Conservation (phyloP, 139 green algal genomes). For the Chlorella sorokiniana region DNA sequence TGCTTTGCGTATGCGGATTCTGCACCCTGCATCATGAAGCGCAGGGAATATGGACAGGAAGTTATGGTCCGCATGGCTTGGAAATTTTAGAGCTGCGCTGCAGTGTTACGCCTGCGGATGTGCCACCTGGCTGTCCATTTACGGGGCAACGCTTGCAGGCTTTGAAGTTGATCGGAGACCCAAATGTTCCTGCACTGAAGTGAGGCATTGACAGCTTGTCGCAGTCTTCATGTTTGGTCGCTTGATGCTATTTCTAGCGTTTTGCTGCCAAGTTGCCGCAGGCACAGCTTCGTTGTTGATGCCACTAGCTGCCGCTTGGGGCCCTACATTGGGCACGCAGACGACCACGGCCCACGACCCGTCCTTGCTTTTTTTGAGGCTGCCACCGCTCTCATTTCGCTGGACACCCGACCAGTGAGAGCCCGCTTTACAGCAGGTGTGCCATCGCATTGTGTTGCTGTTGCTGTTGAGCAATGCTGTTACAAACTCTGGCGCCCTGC, state of each 20-base stretch:
- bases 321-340: neutral
- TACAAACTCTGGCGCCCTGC: neutral
- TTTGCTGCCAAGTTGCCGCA: neutral
- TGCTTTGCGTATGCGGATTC: neutral
- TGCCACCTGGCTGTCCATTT: neutral
- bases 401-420: conserved; percentile 1
- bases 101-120: neutral
- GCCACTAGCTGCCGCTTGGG: conserved; percentile 20
- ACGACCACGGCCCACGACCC: conserved; percentile 5
- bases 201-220: neutral
- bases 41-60: conserved; percentile 5
- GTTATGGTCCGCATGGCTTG: conserved; percentile 19
- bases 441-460: neutral
- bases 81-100: conserved; percentile 6
- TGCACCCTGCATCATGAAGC: neutral
- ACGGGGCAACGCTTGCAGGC: conserved; percentile 2
- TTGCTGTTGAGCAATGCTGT: too few relatives aligned
- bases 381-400: neutral
- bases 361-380: neutral
- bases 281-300: conserved; percentile 20
- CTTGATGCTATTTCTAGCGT: neutral
- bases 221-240: neutral
- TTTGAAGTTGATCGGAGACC: conserved; percentile 19
- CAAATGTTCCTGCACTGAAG: conserved; percentile 17
- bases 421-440: conserved; percentile 8